Base-by-base conservation (phyloP, 495 filamentous ascomycete species). In the Penicillium verhagenii region DNA sequence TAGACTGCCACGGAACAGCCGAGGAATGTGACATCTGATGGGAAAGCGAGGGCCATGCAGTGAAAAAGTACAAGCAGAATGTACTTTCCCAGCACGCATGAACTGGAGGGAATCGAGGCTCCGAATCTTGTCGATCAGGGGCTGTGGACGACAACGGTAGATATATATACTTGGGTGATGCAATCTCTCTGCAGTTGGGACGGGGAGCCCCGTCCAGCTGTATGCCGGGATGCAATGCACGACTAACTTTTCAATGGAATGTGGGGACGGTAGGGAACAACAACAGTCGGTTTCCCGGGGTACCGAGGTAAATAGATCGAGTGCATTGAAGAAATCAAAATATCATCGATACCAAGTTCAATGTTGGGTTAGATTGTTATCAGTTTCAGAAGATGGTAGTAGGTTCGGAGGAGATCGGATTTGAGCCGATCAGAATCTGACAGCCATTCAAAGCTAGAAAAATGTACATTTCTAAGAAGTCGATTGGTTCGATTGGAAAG, bases 231-330 rank as follows among this genome's bases (percentile, higher is more conserved):
- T 66, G 59, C 57, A 55, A 68, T 66, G 65, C 59, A 62, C 19
- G 56, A 51, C 56, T 60, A 39, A 54, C 43, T 61, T 67, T 62
- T 59, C 38, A 58, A 53, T 67, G 64, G 64, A 67, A 67, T 67
- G 64, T 67, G 64, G 59, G 43, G 58, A 47, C 16, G 16, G 19
- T 13, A 8, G 2, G 13, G 14, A 29, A 44, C 20, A 26, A 35
- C n/a, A 31, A 18, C 23, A 29, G 19, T 26, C 14, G 47, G 29
- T 35, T 35, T 35, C 33, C 14, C 4, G 33, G 33, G 46, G 24
- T 21, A 45, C 20, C 1, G 5, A 23, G 18, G 2, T 3, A 2
- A 23, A 24, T 23, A 24, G n/a, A n/a, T n/a, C n/a, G n/a, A n/a
- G n/a, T n/a, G n/a, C n/a, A n/a, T n/a, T n/a, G n/a, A n/a, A n/a